Percentiles rank a stretch among this genome's conserved stretches.
Evolutionary conservation across 768 basidiomycete species (phyloP).

Genomic region (Brasilioporus rufonigricans): DNA sequence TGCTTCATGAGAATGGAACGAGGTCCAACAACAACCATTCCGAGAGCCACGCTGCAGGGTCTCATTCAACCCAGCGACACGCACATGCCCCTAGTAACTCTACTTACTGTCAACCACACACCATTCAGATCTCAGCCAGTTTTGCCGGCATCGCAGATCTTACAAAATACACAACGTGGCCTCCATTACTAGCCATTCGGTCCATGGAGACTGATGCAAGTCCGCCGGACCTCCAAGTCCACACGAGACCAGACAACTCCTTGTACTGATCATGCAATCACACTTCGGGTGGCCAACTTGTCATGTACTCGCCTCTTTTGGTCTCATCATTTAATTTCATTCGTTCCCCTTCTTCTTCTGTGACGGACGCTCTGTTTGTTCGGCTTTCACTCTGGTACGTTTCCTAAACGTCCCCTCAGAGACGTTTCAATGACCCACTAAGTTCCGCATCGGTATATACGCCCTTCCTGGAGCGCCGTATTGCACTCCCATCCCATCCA

Average conservation of each 20-base stretch:
- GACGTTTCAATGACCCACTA: constrained; percentile 30
- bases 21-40: constrained; percentile 18
- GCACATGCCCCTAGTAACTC: constrained; percentile 18
- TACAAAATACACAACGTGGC: constrained; percentile 18
- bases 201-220: constrained; percentile 15
- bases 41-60: constrained; percentile 27
- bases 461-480: constrained; percentile 11
- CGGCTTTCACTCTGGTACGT: constrained; percentile 25
- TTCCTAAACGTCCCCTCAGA: constrained; percentile 24
- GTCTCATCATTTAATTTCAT: constrained; percentile 32
- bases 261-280: constrained; percentile 23
- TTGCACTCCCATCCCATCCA: constrained; percentile 20
- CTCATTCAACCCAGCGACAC: constrained; percentile 25
- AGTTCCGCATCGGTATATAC: constrained; percentile 31
- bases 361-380: constrained; percentile 29
- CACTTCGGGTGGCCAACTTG: constrained; percentile 25
- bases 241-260: constrained; percentile 14
- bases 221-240: constrained; percentile 20
- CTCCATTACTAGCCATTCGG: constrained; percentile 19
- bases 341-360: constrained; percentile 28
- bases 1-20: constrained; percentile 31
- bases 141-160: constrained; percentile 27
- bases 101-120: constrained; percentile 18
- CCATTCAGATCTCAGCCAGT: constrained; percentile 8
- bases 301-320: constrained; percentile 27